Base-by-base conservation (phyloP, 208 protist species). In the Trypanosoma brucei region DNA sequence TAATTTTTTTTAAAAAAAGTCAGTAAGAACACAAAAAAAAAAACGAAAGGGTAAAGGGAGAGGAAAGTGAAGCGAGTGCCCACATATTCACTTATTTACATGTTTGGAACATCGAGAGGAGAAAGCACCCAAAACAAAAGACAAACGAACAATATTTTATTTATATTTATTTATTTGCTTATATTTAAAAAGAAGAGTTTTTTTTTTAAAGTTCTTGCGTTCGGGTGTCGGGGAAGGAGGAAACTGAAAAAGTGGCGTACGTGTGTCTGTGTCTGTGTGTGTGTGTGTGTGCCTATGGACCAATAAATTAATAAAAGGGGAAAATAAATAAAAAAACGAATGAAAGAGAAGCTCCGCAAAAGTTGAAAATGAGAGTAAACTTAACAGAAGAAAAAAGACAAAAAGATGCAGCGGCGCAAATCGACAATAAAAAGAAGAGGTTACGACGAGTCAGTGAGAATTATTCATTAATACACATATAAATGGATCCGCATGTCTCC, bases 11-110 rank as follows among this genome's bases (percentile, higher is more conserved):
- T 22, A 22, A 22, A 22, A 22, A 22, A 22, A 22, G 22, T 22
- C 22, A 22, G 22, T 14, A 48, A 8, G 14, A 8, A 48, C 44
- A 54, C 50, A 54, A 54, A 54, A 54, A 54, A 54, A 34, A 54
- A 34, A 54, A 59, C 31, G 35, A 55, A 57, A 59, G 7, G 42
- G 6, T 11, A 46, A 46, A 46, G 8, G 42, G 11, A 46, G 0
- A 46, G 11, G 42, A 46, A 46, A 11, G 42, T 11, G 42, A 46
- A 6, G 42, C 8, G 42, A 11, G 11, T 11, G 22, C 22, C 22
- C 22, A 11, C 11, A 0, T 46, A 11, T 46, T 11, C 42, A 11
- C 8, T 11, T 46, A 46, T 46, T 46, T 46, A 46, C 42, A 46
- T 46, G 42, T 46, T 46, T 22, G 22, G 11, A 46, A 46, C 0